Percentiles rank a stretch among this genome's conserved stretches.
Conservation (phyloP, 2,329 filamentous ascomycete genomes). For the Alternaria metachromatica region DNA sequence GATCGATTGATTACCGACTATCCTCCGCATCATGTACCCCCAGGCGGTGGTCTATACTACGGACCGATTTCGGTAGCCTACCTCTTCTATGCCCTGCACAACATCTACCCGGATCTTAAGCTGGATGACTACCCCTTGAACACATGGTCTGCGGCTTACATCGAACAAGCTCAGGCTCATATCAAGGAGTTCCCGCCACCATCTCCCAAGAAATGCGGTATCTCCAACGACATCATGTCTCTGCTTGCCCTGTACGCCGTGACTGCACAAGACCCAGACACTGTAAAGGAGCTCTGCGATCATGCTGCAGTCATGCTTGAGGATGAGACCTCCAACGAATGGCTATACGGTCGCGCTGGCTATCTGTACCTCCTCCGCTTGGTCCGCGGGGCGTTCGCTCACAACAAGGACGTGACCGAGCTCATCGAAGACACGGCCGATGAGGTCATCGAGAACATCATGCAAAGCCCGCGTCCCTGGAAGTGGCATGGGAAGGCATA, state of each 20-base stretch:
- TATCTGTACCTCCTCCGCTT: slow-evolving; percentile 72
- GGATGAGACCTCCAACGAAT: slow-evolving; percentile 63
- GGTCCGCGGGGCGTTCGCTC: slow-evolving; percentile 63
- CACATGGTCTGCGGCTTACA: slow-evolving; percentile 58
- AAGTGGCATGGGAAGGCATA: slow-evolving; percentile 69
- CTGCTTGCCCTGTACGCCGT: slow-evolving; percentile 59
- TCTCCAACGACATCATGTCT: slow-evolving; percentile 59
- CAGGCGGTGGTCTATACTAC: slow-evolving; percentile 59
- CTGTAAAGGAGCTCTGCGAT: slow-evolving; percentile 58
- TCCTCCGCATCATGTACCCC: slow-evolving; percentile 54
- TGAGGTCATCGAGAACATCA: slow-evolving; percentile 65
- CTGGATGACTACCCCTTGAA: slow-evolving; percentile 56
- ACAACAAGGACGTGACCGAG: slow-evolving; percentile 58
- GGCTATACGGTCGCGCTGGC: slow-evolving; percentile 71
- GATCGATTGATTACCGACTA: slow-evolving; percentile 56
- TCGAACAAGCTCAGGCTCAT: slow-evolving; percentile 57
- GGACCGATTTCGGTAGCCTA: slow-evolving; percentile 59
- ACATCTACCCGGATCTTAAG: slow-evolving; percentile 56
- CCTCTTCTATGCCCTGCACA: slow-evolving; percentile 58
- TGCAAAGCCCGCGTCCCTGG: slow-evolving; percentile 65
- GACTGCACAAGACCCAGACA: slow-evolving; percentile 57
- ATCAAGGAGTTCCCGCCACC: slow-evolving; percentile 59
- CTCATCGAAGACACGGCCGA: slow-evolving; percentile 61
- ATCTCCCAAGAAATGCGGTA: slow-evolving; percentile 54
- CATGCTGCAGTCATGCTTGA: slow-evolving; percentile 57